phyloP scores from a whole-genome alignment of 306 rosid genomes.

The Rosa persica region DNA sequence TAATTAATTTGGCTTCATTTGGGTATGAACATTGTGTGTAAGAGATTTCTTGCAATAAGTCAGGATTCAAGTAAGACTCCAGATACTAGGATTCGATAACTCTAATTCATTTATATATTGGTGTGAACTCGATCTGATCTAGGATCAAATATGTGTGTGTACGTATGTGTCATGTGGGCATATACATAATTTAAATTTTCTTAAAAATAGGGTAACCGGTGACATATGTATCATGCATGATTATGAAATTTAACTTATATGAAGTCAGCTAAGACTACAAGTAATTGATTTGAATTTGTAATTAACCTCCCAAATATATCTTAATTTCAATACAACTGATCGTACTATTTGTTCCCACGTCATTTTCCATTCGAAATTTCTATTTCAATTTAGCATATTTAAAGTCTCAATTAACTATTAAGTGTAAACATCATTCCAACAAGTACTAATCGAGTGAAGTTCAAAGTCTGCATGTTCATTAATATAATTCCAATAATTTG shows the following conservation, averaged over 20 bases:
- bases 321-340: neutral
- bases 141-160: neutral
- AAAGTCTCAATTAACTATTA: neutral
- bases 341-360: neutral
- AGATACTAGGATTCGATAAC: neutral
- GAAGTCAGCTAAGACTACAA: constrained; percentile 4
- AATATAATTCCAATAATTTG: neutral
- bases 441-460: neutral
- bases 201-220: neutral
- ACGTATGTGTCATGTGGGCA: neutral
- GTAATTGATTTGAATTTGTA: neutral
- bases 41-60: neutral
- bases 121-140: constrained; percentile 2
- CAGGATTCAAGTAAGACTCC: neutral
- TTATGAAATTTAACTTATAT: neutral
- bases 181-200: neutral
- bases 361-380: constrained; percentile 14
- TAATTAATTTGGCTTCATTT: neutral
- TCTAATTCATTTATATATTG: neutral
- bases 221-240: neutral
- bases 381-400: neutral
- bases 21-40: neutral
- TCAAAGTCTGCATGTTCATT: constrained; percentile 7
- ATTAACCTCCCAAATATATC: neutral
- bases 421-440: neutral